Evolutionary conservation across 352 stramenopile species (phyloP).

Genomic region (Phytophthora megakarya): DNA sequence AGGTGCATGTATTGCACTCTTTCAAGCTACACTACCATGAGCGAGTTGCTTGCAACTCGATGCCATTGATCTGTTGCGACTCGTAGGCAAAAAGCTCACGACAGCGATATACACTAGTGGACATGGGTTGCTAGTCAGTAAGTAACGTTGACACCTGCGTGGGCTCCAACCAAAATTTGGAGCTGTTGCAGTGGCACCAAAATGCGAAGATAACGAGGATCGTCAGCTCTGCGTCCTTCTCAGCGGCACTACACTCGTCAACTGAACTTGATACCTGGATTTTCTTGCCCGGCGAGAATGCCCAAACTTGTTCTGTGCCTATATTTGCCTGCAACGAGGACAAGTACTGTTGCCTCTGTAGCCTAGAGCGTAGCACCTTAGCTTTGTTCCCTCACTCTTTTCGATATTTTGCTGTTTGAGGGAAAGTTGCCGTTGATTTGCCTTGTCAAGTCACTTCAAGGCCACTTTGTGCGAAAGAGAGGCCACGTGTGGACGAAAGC

Average conservation of each 20-base stretch:
- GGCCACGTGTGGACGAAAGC: conserved; percentile 11
- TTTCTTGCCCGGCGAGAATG: conserved; percentile 24
- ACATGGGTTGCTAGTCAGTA: conserved; percentile 17
- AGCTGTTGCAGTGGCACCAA: conserved; percentile 19
- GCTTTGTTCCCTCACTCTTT: conserved; percentile 6
- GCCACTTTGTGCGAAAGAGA: conserved; percentile 15
- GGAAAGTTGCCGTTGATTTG: conserved; percentile 32
- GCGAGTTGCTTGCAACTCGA: background rate
- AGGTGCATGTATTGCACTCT: background rate
- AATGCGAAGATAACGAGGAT: background rate
- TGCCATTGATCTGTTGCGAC: background rate
- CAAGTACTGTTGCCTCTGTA: background rate
- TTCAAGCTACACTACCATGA: background rate
- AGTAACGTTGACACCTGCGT: conserved; percentile 12
- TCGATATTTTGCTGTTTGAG: conserved; percentile 44
- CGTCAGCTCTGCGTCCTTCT: conserved; percentile 2
- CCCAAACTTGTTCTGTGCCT: conserved; percentile 24
- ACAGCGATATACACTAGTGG: conserved; percentile 13
- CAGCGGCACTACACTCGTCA: conserved; percentile 17
- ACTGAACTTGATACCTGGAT: conserved; percentile 25
- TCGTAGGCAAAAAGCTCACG: background rate
- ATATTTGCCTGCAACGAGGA: background rate
- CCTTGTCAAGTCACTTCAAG: conserved; percentile 27
- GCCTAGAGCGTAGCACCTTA: background rate
- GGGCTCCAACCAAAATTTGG: conserved; percentile 26